Evolutionary conservation across 805 yeast species (phyloP), one percentile per base, ranked within the genome.

Genomic region (Candida awuae): DNA sequence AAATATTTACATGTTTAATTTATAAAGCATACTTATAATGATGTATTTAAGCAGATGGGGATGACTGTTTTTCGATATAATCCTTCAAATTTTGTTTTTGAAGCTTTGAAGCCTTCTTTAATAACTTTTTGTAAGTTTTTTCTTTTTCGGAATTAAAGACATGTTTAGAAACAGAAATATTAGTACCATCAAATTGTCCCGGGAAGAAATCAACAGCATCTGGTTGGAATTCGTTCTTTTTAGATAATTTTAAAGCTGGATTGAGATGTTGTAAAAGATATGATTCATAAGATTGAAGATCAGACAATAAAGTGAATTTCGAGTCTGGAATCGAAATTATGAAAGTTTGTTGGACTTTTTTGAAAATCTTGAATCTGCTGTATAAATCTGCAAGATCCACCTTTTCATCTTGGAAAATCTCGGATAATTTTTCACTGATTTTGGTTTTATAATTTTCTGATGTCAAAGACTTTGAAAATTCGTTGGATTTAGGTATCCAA

Each of bases 161-260:
- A 50, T 68, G 76, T 32, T 71, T 62, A 41, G 71, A 76, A 44
- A 77, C 63, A 45, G 68, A 67, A 25, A 79, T 62, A 48, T 82
- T 84, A 4, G 73, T 65, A 29, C 81, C 75, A 22, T 60, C 65
- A 52, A 75, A 82, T 32, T 73, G 78, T 21, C 65, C 66, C 7
- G 65, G 56, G 41, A 75, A 64, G 48, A 84, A 65, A 44, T 77
- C 75, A 40, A 84, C 73, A 21, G 85, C 90, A 51, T 81, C 73
- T n/a, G 92, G 87, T 23, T 42, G 54, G 51, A 77, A 73, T 54
- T 77, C 71, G 53, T 81, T 87, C 50, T 72, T 73, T 47, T 63
- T 70, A 2, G 39, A 35, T 53, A 63, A 62, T 49, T 68, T 64
- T 4, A 23, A 19, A 15, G 52, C 48, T 17, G 68, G 67, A 19